phyloP scores from a whole-genome alignment of 2,329 filamentous ascomycete species.

The Raffaelea arxii region DNA sequence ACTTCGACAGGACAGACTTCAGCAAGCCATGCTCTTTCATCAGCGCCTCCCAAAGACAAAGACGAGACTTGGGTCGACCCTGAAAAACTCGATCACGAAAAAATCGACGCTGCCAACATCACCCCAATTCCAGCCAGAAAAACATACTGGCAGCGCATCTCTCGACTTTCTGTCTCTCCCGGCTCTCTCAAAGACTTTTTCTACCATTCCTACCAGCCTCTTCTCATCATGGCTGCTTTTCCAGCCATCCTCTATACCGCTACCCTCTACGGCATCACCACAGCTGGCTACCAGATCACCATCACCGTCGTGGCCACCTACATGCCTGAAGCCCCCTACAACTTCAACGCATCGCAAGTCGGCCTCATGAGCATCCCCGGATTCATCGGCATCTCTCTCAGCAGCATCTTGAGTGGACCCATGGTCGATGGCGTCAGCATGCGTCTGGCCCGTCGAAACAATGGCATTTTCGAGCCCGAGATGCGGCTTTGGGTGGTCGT shows the following conservation, averaged over 20 bases:
- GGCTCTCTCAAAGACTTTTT: background rate
- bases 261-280: conserved; percentile 3
- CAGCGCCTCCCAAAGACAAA: background rate
- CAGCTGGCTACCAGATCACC: conserved; percentile 2
- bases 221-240: conserved; percentile 2
- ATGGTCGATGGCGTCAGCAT: background rate
- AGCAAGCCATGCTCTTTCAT: background rate
- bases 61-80: background rate
- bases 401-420: background rate
- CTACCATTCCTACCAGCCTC: conserved; percentile 5
- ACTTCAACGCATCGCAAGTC: background rate
- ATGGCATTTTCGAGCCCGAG: background rate
- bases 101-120: background rate
- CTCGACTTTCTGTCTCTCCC: background rate
- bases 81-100: background rate
- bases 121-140: background rate
- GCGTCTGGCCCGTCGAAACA: background rate
- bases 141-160: background rate
- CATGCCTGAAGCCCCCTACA: conserved; percentile 2
- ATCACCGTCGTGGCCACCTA: conserved; percentile 3
- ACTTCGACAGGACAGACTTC: background rate
- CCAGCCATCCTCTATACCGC: conserved; percentile 2
- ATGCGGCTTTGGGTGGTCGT: background rate
- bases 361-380: background rate
- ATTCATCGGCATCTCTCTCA: background rate